Percentiles rank a stretch among this genome's conserved stretches.
Conservation (phyloP, 2,329 filamentous ascomycete genomes). For the Phaeomoniella chlamydospora region DNA sequence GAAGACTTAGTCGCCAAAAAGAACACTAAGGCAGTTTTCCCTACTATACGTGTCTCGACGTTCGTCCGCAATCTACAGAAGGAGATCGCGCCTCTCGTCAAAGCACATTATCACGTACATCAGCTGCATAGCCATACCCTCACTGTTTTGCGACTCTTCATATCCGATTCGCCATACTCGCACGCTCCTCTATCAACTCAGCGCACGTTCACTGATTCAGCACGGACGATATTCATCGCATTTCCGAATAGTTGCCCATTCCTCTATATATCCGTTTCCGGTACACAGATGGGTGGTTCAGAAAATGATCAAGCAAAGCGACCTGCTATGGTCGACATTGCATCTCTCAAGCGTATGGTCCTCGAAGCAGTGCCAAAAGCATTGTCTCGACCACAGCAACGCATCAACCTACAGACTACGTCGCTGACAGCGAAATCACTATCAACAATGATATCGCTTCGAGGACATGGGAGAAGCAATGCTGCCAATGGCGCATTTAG, state of each 20-base stretch:
- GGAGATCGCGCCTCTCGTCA: constrained; percentile 63
- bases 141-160: constrained; percentile 62
- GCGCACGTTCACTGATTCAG: constrained; percentile 37
- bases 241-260: constrained; percentile 70
- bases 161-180: constrained; percentile 70
- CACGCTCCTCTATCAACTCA: constrained; percentile 14
- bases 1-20: constrained; percentile 14
- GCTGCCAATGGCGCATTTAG: constrained; percentile 65
- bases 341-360: constrained; percentile 36
- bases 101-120: constrained; percentile 70
- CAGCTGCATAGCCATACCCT: constrained; percentile 45
- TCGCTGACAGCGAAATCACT: constrained; percentile 59
- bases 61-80: constrained; percentile 64
- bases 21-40: constrained; percentile 20
- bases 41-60: constrained; percentile 50
- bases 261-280: constrained; percentile 48
- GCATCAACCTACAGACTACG: constrained; percentile 56
- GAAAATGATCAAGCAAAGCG: constrained; percentile 6
- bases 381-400: constrained; percentile 56
- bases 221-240: constrained; percentile 62
- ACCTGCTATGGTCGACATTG: constrained; percentile 9
- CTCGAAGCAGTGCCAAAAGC: constrained; percentile 72
- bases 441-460: constrained; percentile 51
- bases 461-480: constrained; percentile 56
- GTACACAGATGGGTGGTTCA: constrained; percentile 18